Percentiles rank a stretch among this genome's conserved stretches.
Evolutionary conservation across 1,139 yeast species (phyloP).

Genomic region (Debaryomyces robertsiae): DNA sequence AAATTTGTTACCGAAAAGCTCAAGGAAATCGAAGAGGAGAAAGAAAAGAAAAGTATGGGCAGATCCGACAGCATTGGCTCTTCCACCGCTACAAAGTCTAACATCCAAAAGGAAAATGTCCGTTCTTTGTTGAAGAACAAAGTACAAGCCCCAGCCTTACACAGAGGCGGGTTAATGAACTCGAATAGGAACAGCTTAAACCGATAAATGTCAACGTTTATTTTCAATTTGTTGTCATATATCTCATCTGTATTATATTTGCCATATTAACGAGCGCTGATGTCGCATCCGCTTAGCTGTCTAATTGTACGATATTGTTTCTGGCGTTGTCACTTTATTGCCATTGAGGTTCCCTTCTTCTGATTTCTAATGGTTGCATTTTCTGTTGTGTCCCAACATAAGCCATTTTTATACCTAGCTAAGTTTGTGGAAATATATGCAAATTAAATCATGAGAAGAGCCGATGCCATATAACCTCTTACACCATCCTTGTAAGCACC

Average conservation of each 20-base stretch:
- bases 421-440: too few species aligned
- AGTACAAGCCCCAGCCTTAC: slow-evolving; percentile 47
- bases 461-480: too few species aligned
- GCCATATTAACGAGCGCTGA: background rate
- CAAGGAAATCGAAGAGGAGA: slow-evolving; percentile 31
- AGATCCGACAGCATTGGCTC: slow-evolving; percentile 19
- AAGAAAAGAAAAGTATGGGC: slow-evolving; percentile 14
- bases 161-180: slow-evolving; percentile 39
- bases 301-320: too few species aligned
- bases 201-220: slow-evolving; percentile 4
- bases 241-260: slow-evolving; percentile 5
- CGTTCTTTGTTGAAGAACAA: slow-evolving; percentile 39
- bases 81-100: slow-evolving; percentile 11
- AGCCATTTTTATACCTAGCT: too few species aligned
- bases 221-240: too few species aligned
- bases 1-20: slow-evolving; percentile 38
- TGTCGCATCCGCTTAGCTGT: too few species aligned
- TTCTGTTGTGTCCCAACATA: too few species aligned
- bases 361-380: too few species aligned
- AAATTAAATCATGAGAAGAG: too few species aligned
- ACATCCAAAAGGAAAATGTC: slow-evolving; percentile 33
- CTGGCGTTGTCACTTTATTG: too few species aligned
- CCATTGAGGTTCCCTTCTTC: too few species aligned
- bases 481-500: too few species aligned
- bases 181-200: slow-evolving; percentile 6